A percentile compares a stretch with the other conserved stretches of the same genome.
Evolutionary conservation across 345 rosid species (phyloP).

Genomic region (thale cress (Arabidopsis thaliana)): DNA sequence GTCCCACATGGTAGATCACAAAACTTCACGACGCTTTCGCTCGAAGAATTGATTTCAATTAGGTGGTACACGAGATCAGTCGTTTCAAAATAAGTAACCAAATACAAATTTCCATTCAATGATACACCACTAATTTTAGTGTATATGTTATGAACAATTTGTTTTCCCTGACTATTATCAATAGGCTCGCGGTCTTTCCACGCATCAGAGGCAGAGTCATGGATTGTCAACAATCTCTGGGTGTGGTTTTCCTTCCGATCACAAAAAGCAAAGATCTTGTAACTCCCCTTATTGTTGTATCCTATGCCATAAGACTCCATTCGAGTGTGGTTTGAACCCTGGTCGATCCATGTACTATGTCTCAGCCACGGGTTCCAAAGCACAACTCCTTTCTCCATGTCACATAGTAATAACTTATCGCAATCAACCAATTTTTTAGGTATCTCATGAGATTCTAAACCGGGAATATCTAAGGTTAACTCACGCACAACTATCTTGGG

Average conservation of each 20-base stretch:
- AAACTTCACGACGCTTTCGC: too few relatives aligned
- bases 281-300: background rate
- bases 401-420: background rate
- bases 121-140: background rate
- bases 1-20: background rate
- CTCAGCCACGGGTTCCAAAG: constrained; percentile 15
- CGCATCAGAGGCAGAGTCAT: background rate
- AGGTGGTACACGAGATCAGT: background rate
- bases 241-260: background rate
- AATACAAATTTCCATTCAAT: constrained; percentile 11
- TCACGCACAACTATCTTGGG: background rate
- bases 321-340: too few relatives aligned
- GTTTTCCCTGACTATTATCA: too few relatives aligned
- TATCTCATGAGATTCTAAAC: background rate
- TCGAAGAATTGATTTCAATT: too few relatives aligned
- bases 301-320: background rate
- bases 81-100: background rate
- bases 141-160: too few relatives aligned
- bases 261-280: background rate
- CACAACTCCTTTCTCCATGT: background rate
- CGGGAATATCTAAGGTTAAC: background rate
- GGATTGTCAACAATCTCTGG: too few relatives aligned
- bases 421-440: background rate
- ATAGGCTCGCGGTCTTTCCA: background rate
- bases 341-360: background rate